Base-by-base conservation (phyloP, 169 alveolate species). In the Eimeria tenella region DNA sequence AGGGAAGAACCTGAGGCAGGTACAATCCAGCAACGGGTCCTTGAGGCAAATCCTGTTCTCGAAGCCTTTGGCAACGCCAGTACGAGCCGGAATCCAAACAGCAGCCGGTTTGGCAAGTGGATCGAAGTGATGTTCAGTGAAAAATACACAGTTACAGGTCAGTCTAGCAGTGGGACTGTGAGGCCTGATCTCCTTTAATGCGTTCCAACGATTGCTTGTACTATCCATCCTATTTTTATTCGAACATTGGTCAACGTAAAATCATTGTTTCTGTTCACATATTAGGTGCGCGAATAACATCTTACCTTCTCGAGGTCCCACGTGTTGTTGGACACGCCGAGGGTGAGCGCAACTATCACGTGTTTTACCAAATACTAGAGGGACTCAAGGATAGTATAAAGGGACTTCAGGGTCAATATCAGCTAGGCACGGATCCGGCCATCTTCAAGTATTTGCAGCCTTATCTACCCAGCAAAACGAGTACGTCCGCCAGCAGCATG, bases 31-130 rank as follows among this genome's bases (percentile, higher is more conserved):
- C 98, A 96, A 31, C 96, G 96, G 63, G 94, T 98, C 52, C 95
- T 98, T 42, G 99, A 97, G 90, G 98, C 99, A 79, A 99, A 98
- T 96, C 99, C 99, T n/a, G 95, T 99, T 15, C 95, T 99, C 94
- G 99, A 99, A 96, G 99, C 99, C 52, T 98, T 99, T 92, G 99
- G 99, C 49, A 99, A 99, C 96, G 99, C 99, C 0, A 98, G 98
- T 95, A 99, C 99, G 21, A 96, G 98, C 23, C 96, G 99, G 93
- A 99, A 99, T 96, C 98, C 99, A 96, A 99, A 99, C 94, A 97
- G 90, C 8, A 95, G 98, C 49, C 95, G 99, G 65, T 98, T 99
- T 94, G 99, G 99, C 53, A 98, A 98, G 75, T 96, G 95, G 94
- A 79, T 96, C 65, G 98, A 99, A 93, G 97, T 99, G 23, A 97